Evolutionary conservation across 345 rosid genomes (phyloP), one percentile per base, ranked within the genome.

Genomic region (Sonneratia alba): DNA sequence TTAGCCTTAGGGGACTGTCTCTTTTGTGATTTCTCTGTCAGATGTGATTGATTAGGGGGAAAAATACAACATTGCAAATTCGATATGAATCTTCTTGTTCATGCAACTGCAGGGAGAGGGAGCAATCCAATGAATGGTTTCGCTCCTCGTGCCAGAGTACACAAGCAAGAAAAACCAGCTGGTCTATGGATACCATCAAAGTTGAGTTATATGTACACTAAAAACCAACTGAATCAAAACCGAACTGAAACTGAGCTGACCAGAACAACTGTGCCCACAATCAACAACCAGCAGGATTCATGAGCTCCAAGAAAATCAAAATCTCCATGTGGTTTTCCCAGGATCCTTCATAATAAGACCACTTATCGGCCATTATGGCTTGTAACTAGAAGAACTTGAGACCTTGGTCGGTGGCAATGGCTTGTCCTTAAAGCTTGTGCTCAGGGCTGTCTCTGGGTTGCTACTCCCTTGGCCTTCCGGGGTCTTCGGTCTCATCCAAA

Each of bases 401-500:
- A 81, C 71, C 86, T 85, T 90, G 81, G 79, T 78, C 45, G 86
- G 83, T 77, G 85, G 76, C 24, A 79, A 78, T 27, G 87, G 83
- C 79, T 92, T 90, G 68, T 81, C 90, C 81, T 90, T 93, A 75
- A 81, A 82, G 80, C 90, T 87, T 75, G 86, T 79, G 78, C 85
- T 82, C 68, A 85, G 79, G 62, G 78, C 73, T 11, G 83, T 78
- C 75, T 92, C 94, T 1, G 89, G 75, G 74, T 67, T 85, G 81
- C 84, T 83, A 93, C 72, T 81, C 86, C 67, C 88, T 98, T 16
- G 66, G 66, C 82, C 81, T 36, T 55, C 78, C 10, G 83, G 8
- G 51, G 51, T 47, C 51, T 13, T 47, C 11, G 99, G 99, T 75
- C 98, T 84, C 82, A 83, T 89, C 99, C 99, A 96, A 66, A 96